Conservation (phyloP, 768 basidiomycete species). For the Postia placenta region DNA sequence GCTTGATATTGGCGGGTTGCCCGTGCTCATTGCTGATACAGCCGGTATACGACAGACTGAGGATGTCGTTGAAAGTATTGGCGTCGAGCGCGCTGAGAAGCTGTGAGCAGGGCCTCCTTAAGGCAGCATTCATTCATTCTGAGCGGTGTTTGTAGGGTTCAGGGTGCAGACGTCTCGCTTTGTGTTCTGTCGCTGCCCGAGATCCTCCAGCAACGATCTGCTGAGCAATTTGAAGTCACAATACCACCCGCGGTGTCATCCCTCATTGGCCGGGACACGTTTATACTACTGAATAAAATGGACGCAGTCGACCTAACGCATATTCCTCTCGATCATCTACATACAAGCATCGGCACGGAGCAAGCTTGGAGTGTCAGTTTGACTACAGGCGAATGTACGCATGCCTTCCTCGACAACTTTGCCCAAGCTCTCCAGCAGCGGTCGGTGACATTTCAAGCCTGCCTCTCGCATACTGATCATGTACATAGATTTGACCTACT, state of each 20-base stretch:
- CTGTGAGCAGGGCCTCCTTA: slow-evolving; percentile 40
- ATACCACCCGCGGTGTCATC: slow-evolving; percentile 43
- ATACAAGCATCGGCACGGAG: background rate
- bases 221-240: slow-evolving; percentile 12
- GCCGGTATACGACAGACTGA: slow-evolving; percentile 71
- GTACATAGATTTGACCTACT: slow-evolving; percentile 10
- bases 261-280: slow-evolving; percentile 44
- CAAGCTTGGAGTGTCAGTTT: slow-evolving; percentile 61
- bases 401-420: slow-evolving; percentile 55
- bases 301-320: slow-evolving; percentile 37
- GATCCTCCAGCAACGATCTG: slow-evolving; percentile 10
- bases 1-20: slow-evolving; percentile 83
- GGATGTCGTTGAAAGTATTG: slow-evolving; percentile 75
- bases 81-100: slow-evolving; percentile 64
- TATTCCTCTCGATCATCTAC: background rate
- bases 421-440: slow-evolving; percentile 41
- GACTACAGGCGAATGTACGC: slow-evolving; percentile 47
- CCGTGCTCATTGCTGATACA: slow-evolving; percentile 78
- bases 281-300: slow-evolving; percentile 74
- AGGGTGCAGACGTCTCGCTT: slow-evolving; percentile 63
- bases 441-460: slow-evolving; percentile 27
- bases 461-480: background rate
- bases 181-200: slow-evolving; percentile 75
- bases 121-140: background rate
- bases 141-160: slow-evolving; percentile 50